Evolutionary conservation across 495 filamentous ascomycete species (phyloP).

Genomic region (Clohesyomyces aquaticus): DNA sequence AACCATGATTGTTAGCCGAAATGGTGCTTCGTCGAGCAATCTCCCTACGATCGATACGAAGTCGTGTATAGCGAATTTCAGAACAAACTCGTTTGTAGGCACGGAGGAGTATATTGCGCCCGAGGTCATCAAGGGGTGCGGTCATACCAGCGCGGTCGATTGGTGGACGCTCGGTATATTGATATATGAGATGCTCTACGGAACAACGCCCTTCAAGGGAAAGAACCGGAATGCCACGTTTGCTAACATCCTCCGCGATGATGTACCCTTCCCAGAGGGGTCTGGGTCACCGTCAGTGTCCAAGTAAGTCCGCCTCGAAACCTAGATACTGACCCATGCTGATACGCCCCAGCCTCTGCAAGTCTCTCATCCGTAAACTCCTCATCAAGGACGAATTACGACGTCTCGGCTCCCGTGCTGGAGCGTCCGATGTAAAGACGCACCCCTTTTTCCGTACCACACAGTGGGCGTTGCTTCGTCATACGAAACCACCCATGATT

Average conservation of each 20-base stretch:
- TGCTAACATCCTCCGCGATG: constrained; percentile 93
- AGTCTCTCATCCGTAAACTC: constrained; percentile 93
- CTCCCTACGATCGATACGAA: constrained; percentile 96
- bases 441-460: constrained; percentile 96
- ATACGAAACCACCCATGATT: constrained; percentile 98
- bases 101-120: constrained; percentile 99
- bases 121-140: constrained; percentile 97
- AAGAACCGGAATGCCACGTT: constrained; percentile 99
- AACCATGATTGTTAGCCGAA: constrained; percentile 92
- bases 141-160: constrained; percentile 96
- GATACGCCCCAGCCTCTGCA: constrained; percentile 72
- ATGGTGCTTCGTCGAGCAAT: constrained; percentile 76
- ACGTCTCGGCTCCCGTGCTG: constrained; percentile 89
- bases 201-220: constrained; percentile 97
- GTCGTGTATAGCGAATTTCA: constrained; percentile 97
- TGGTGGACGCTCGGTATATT: constrained; percentile 99
- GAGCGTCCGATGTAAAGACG: constrained; percentile 93
- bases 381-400: constrained; percentile 98
- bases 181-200: constrained; percentile 99
- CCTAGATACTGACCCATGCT: constrained; percentile 27
- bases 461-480: constrained; percentile 94
- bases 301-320: constrained; percentile 64
- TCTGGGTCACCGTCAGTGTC: constrained; percentile 81
- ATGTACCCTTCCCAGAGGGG: constrained; percentile 92
- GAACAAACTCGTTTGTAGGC: constrained; percentile 97